Conservation (phyloP, 169 alveolate genomes). For the Plasmodium vivax region DNA sequence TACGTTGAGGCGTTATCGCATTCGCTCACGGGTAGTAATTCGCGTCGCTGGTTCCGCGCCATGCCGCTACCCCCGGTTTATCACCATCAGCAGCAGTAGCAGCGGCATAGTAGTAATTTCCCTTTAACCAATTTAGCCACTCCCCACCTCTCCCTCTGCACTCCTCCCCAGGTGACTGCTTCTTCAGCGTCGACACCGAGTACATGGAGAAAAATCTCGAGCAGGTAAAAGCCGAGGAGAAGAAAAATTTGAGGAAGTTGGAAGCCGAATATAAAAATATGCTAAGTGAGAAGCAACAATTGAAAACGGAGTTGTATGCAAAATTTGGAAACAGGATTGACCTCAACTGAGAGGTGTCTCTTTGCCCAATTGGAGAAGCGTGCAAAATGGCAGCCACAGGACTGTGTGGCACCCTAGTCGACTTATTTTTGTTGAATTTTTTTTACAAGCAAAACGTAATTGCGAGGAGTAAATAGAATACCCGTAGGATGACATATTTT, state of each 20-base stretch:
- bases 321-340: slow-evolving; percentile 73
- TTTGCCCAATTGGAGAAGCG: not conserved
- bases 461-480: not conserved
- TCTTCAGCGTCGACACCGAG: slow-evolving; percentile 44
- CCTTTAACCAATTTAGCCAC: not conserved
- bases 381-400: not conserved
- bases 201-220: slow-evolving; percentile 47
- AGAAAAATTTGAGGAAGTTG: slow-evolving; percentile 34
- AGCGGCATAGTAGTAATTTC: not conserved
- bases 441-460: not conserved
- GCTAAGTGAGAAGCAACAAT: slow-evolving; percentile 42
- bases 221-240: slow-evolving; percentile 29
- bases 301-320: slow-evolving; percentile 74
- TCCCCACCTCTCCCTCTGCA: not conserved
- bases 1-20: not conserved
- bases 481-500: not conserved
- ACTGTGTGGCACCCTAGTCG: not conserved
- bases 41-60: not conserved
- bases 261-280: slow-evolving; percentile 56
- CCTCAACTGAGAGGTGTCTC: slow-evolving; percentile 18
- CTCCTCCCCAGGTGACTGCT: slow-evolving; percentile 49
- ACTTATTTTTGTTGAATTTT: not conserved
- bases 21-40: not conserved
- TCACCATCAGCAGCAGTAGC: not conserved
- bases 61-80: not conserved